These are phyloP conservation scores for Isoetes taiwanensis DNA, from an alignment of 75 land plant species.

Conservation along the genomic window DNA sequence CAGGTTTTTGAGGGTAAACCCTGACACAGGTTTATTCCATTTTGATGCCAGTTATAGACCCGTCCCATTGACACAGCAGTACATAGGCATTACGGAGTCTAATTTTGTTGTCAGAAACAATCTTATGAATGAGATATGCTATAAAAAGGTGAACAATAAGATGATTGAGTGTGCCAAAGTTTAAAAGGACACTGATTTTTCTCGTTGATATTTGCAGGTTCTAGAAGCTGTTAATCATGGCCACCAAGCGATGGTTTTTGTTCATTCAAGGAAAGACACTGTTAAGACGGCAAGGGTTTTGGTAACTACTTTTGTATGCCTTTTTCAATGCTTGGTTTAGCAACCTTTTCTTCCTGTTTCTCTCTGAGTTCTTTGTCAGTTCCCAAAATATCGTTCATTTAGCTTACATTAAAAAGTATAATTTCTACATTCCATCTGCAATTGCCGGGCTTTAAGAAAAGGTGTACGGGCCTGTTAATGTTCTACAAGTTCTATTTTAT, in stretches of 20 bases:
- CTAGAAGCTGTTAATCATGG: constrained; percentile 78
- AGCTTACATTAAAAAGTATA: no score
- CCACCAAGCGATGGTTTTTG: constrained; percentile 97
- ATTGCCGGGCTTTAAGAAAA: no score
- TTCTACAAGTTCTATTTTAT: no score
- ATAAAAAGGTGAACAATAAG: constrained; percentile 49
- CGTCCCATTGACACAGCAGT: constrained; percentile 91
- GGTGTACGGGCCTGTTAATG: no score
- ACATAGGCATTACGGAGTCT: constrained; percentile 79
- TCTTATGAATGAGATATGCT: constrained; percentile 81
- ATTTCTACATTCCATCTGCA: no score
- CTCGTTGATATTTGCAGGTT: constrained; percentile 28
- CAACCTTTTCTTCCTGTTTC: no score
- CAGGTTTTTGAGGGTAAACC: constrained; percentile 81
- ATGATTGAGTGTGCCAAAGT: no score
- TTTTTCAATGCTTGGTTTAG: no score
- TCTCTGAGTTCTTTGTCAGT: no score
- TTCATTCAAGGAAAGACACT: constrained; percentile 94
- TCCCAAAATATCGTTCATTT: no score
- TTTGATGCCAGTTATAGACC: constrained; percentile 97
- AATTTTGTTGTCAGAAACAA: constrained; percentile 61
- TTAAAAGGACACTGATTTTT: no score
- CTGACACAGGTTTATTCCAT: constrained; percentile 74
- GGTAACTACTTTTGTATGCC: constrained; percentile 27
- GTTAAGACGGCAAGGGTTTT: constrained; percentile 79